Conservation (phyloP, 805 yeast genomes). For the Candida broadrunensis region DNA sequence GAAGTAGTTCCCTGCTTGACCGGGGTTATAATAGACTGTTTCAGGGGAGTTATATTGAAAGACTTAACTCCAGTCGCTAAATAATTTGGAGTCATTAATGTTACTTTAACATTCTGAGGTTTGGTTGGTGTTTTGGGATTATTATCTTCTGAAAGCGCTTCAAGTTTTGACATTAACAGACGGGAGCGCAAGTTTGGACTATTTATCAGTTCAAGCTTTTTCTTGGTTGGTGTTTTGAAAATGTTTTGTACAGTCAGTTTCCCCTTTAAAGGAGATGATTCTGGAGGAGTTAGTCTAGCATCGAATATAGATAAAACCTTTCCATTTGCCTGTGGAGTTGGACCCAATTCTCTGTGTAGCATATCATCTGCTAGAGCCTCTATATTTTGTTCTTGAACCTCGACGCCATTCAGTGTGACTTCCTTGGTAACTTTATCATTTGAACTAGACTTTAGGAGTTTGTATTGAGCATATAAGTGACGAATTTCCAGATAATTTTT, state of each 20-base stretch:
- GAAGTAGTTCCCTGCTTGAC: conserved; percentile 10
- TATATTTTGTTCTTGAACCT: not conserved
- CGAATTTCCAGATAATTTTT: conserved; percentile 25
- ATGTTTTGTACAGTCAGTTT: conserved; percentile 6
- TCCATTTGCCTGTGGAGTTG: conserved; percentile 85
- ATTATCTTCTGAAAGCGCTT: not conserved
- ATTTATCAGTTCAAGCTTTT: not conserved
- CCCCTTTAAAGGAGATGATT: conserved; percentile 36
- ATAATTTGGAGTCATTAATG: not conserved
- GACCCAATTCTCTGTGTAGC: conserved; percentile 53
- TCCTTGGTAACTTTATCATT: not conserved
- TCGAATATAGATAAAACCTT: conserved; percentile 74
- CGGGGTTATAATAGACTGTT: conserved; percentile 4
- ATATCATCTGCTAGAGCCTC: not conserved
- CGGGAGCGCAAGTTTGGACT: not conserved
- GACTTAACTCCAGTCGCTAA: not conserved
- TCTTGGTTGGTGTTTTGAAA: conserved; percentile 37
- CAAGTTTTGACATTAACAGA: conserved; percentile 1
- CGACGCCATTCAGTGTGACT: not conserved
- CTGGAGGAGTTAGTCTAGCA: conserved; percentile 42
- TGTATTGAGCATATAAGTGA: conserved; percentile 32
- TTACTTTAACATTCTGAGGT: not conserved
- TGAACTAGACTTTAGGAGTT: conserved; percentile 9
- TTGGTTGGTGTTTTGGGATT: conserved; percentile 4
- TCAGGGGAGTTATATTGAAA: conserved; percentile 10